Evolutionary conservation across 2,329 filamentous ascomycete species (phyloP).

Genomic region (Ophiostoma novo-ulmi): DNA sequence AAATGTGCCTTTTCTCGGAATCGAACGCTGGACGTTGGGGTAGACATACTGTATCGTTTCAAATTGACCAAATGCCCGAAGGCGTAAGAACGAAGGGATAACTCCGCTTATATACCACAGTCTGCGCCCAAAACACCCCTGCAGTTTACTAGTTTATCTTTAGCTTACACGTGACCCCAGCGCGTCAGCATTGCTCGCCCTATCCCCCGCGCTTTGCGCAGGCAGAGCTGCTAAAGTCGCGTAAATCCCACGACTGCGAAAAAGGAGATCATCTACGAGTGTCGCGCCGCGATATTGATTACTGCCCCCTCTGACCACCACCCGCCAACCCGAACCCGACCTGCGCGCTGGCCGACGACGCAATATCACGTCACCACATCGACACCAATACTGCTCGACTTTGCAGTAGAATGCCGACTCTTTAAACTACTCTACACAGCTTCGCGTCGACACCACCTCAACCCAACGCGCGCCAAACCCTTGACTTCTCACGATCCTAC

Average conservation of each 20-base stretch:
- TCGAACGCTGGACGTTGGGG: conserved; percentile 23
- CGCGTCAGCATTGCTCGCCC: conserved; percentile 18
- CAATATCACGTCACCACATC: not conserved
- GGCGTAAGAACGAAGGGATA: conserved; percentile 20
- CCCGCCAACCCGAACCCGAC: conserved; percentile 13
- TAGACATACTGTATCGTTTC: conserved; percentile 29
- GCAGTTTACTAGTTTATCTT: not conserved
- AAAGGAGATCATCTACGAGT: conserved; percentile 15
- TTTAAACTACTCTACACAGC: not conserved
- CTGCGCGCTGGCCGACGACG: conserved; percentile 13
- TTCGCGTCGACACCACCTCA: conserved; percentile 12
- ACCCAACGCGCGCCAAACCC: conserved; percentile 11
- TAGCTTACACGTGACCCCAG: conserved; percentile 19
- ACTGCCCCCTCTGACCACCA: not conserved
- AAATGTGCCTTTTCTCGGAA: not conserved
- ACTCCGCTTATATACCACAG: conserved; percentile 13
- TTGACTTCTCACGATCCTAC: conserved; percentile 1
- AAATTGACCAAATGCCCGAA: conserved; percentile 33
- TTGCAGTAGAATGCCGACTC: conserved; percentile 14
- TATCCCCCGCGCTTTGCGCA: conserved; percentile 21
- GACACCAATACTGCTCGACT: not conserved
- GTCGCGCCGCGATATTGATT: conserved; percentile 12
- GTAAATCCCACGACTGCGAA: conserved; percentile 21
- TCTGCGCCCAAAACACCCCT: not conserved
- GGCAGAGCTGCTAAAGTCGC: conserved; percentile 20